Base-by-base conservation (phyloP, 768 basidiomycete genomes). In the Sarcodon sp. region DNA sequence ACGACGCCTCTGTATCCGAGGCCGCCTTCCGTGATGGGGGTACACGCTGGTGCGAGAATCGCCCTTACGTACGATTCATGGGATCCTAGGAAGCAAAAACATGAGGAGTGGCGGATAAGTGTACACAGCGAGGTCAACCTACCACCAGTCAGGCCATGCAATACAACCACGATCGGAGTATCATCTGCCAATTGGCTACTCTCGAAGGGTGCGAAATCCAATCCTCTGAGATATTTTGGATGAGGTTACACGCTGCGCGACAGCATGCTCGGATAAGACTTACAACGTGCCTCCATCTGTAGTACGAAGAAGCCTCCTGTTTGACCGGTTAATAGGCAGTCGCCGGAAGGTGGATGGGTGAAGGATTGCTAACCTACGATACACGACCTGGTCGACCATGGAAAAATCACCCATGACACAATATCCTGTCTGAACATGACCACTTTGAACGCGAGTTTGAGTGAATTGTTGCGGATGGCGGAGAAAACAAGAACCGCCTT, bases 51-150 rank as follows among this genome's bases (percentile, higher is more conserved):
- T 45, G 76, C 74, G 3, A 98, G 68, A 43, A 96, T 73, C 31
- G 86, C 80, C 52, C 90, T 73, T 39, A 96, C 87, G 58, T 96
- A 98, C 15, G 82, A 72, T 69, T 94, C 94, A 59, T 94, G 79
- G 15, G 87, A 90, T 35, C 88, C 87, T 89, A 50, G 38, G 35
- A 33, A 46, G 2, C 18, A 31, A 11, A 38, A 50, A 43, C 53
- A 44, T 50, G 41, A 33, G 16, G 13, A 15, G 47, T 21, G 16
- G 21, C 37, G 41, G 39, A 50, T 35, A 45, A 21, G 7, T 15
- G 21, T 52, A 47, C 32, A n/a, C 36, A 36, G 44, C 35, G 13
- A 7, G 18, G 31, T 39, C 61, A 50, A 46, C 61, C 37, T 49
- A 66, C 72, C 72, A 51, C 73, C 73, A 6, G 70, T 66, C 18